phyloP scores from a whole-genome alignment of 768 basidiomycete species.

The Tremella fuciformis region DNA sequence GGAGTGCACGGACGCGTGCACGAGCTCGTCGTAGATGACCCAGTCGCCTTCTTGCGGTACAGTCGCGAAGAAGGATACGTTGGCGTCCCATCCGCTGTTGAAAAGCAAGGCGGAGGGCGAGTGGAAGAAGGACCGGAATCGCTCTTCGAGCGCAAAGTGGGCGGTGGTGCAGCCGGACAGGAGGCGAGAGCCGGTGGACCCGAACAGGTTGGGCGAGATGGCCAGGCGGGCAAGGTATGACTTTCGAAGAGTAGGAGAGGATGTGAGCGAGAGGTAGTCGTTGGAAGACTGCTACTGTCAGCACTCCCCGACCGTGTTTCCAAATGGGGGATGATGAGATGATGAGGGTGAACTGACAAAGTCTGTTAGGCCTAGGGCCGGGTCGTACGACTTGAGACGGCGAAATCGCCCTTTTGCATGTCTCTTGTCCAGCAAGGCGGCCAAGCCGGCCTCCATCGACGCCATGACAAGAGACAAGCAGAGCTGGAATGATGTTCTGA shows the following conservation, averaged over 20 bases:
- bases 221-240: constrained; percentile 62
- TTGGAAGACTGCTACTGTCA: constrained; percentile 61
- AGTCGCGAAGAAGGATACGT: constrained; percentile 77
- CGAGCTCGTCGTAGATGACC: constrained; percentile 77
- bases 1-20: constrained; percentile 89
- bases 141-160: constrained; percentile 69
- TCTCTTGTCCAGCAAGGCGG: too few relatives aligned
- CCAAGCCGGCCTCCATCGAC: too few relatives aligned
- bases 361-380: too few relatives aligned
- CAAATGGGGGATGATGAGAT: too few relatives aligned
- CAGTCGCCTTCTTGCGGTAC: constrained; percentile 75
- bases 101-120: constrained; percentile 71
- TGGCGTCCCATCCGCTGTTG: constrained; percentile 92
- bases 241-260: constrained; percentile 60
- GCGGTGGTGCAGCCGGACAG: constrained; percentile 67
- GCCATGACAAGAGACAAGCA: too few relatives aligned
- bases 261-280: constrained; percentile 82
- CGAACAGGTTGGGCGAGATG: constrained; percentile 63
- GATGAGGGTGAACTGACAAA: too few relatives aligned
- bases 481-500: too few relatives aligned
- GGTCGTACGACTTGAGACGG: too few relatives aligned
- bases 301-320: too few relatives aligned
- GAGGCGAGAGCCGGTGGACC: constrained; percentile 82
- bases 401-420: too few relatives aligned
- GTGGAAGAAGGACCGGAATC: constrained; percentile 65